Evolutionary conservation across 2,329 filamentous ascomycete genomes (phyloP), one percentile per base, ranked within the genome.

Genomic region (Fusarium acutatum): DNA sequence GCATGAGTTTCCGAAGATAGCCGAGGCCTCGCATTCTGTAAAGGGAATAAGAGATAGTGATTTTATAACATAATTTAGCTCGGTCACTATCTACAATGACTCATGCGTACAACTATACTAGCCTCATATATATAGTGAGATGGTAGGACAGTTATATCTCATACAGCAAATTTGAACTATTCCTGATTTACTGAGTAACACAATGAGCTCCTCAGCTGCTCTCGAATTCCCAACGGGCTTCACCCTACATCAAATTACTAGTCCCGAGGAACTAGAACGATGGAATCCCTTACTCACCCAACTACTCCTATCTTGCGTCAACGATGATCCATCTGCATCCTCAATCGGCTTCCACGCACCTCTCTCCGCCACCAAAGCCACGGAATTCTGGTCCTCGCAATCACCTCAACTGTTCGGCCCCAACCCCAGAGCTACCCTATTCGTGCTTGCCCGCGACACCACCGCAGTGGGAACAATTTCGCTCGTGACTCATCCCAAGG

Each of bases 301-400:
- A 6, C 58, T 64, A n/a, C 44, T 64, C 1, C 24, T 43, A 13
- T 37, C 44, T 1, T 64, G 61, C 12, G 37, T 64, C 12, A 64
- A 64, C 26, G 44, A 63, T 7, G 37, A 64, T 8, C 61, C 61
- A 9, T 18, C 61, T 10, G 28, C 44, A 20, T 64, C 61, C 6
- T 62, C 61, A 6, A 30, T 64, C 9, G 61, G 61, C 10, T 63
- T 64, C 26, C 61, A 32, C 12, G 44, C 61, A 7, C 61, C 61
- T 43, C 44, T 64, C 3, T n/a, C 44, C 3, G 8, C 0, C 6
- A 13, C 4, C 9, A 30, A 43, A 5, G 44, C 61, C 14, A 26
- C 8, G 1, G 61, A 18, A 20, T 64, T 64, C 7, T 64, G 61
- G 61, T 20, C 24, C 3, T 37, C 44, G 1, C 61, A 63, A 22